Evolutionary conservation across 2,329 filamentous ascomycete species (phyloP).

Genomic region (Aspergillus sp.): DNA sequence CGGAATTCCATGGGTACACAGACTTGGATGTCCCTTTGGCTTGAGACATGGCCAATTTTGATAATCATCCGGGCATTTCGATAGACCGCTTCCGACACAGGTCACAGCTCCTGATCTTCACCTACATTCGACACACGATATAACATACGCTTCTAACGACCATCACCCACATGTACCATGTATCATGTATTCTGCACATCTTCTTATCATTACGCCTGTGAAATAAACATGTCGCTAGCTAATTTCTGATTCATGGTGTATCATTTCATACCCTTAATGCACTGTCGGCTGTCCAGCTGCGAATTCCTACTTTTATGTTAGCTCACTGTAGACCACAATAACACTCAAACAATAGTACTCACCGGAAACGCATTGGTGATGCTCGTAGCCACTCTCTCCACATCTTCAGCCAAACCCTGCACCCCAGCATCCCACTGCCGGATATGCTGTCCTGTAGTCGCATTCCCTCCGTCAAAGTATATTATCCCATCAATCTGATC

Average conservation of each 20-base stretch:
- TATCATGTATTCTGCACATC: background rate
- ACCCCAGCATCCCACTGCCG: conserved; percentile 89
- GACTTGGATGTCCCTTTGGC: background rate
- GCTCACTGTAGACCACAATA: background rate
- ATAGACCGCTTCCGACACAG: background rate
- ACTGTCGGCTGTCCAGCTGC: conserved; percentile 36
- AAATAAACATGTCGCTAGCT: background rate
- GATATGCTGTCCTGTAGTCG: conserved; percentile 71
- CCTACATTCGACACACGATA: background rate
- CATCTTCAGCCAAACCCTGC: conserved; percentile 80
- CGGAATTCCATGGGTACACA: background rate
- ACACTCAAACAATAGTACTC: conserved; percentile 30
- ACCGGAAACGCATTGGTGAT: conserved; percentile 80
- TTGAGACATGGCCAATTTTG: background rate
- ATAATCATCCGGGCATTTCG: background rate
- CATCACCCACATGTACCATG: background rate
- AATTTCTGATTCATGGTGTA: background rate
- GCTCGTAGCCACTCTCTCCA: conserved; percentile 80
- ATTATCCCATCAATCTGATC: conserved; percentile 91
- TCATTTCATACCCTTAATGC: conserved; percentile 24
- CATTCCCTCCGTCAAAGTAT: conserved; percentile 75
- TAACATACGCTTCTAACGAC: background rate
- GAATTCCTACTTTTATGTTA: conserved; percentile 31
- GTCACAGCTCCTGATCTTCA: background rate
- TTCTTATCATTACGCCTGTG: background rate